Base-by-base conservation (phyloP, 192 early-diverging fungal species). In the Martensiomyces pterosporus region DNA sequence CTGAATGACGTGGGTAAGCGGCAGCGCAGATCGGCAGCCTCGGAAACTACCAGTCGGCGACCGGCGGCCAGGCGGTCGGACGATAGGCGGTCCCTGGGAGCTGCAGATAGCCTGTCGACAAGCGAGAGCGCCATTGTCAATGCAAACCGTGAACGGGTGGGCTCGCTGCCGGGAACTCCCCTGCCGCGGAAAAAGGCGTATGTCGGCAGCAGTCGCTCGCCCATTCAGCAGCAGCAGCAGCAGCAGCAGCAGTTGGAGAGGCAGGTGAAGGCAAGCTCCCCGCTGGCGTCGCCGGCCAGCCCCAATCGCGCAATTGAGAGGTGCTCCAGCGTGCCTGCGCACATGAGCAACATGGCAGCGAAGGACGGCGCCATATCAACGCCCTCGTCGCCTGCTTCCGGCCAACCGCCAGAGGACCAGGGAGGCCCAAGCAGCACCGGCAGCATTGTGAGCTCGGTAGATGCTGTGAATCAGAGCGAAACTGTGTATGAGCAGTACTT, bases 131-230 rank as follows among this genome's bases (percentile, higher is more conserved):
- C n/a, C 9, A 52, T 64, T 26, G 61, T 72, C 43, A 72, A 64
- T 22, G 29, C 47, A 22, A 64, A 64, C 52, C 61, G 68, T 24
- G 61, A 72, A 41, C 68, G 52, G 19, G 62, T 72, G n/a, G 68
- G 68, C 19, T 64, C 62, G 32, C 49, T 72, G 13, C 61, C 68
- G 3, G 39, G 52, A 1, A 48, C 68, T 15, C 68, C 68, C 12
- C 52, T 56, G 9, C 67, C 60, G 18, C 53, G 33, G 23, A 43
- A 47, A n/a, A n/a, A n/a, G n/a, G n/a, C n/a, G n/a, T n/a, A n/a
- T n/a, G 37, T 38, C 32, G 4, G 32, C 37, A 21, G 10, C 3
- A 23, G 38, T 23, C 7, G 12, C 16, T 7, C 15, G 2, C 4
- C 35, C 15, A 15, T 23, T 16, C 40, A 49, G 53, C n/a, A 32